Evolutionary conservation across 179 eudicot species (phyloP).

Genomic region (Silene vulgaris): DNA sequence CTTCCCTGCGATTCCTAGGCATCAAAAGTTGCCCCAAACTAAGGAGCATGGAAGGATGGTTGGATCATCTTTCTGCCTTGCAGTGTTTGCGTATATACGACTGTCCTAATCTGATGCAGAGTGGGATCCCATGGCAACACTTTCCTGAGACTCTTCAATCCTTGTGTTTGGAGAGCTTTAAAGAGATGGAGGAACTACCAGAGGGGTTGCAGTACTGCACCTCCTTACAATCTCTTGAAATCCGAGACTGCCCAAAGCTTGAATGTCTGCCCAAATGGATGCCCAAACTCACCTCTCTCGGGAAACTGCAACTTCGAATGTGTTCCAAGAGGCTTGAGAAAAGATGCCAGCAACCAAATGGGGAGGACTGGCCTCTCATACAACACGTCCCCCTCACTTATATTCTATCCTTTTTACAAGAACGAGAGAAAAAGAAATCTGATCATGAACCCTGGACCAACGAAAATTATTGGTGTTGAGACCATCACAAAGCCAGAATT

Average conservation of each 20-base stretch:
- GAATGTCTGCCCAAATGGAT: slow-evolving; percentile 16
- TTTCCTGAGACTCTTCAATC: neutral
- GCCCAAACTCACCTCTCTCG: slow-evolving; percentile 22
- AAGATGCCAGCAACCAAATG: slow-evolving; percentile 10
- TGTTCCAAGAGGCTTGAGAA: slow-evolving; percentile 1
- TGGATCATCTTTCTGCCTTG: slow-evolving; percentile 15
- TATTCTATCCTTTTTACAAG: neutral
- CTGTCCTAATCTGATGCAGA: neutral
- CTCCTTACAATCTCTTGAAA: slow-evolving; percentile 10
- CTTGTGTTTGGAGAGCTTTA: neutral
- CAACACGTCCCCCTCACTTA: slow-evolving; percentile 14
- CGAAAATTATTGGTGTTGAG: neutral
- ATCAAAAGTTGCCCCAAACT: neutral
- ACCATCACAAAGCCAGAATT: neutral
- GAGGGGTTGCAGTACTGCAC: slow-evolving; percentile 17
- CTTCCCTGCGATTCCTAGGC: neutral
- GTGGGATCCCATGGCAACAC: slow-evolving; percentile 10
- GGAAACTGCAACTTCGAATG: neutral
- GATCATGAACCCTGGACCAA: slow-evolving; percentile 5
- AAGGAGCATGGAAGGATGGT: slow-evolving; percentile 3
- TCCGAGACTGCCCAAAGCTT: neutral
- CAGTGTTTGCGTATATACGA: neutral
- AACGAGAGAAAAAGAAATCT: neutral
- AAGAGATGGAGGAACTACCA: slow-evolving; percentile 10
- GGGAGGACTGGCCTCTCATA: slow-evolving; percentile 16